Percentiles rank a stretch among this genome's conserved stretches.
phyloP scores from a whole-genome alignment of 1,284 basidiomycete genomes.

The Naganishia albida region DNA sequence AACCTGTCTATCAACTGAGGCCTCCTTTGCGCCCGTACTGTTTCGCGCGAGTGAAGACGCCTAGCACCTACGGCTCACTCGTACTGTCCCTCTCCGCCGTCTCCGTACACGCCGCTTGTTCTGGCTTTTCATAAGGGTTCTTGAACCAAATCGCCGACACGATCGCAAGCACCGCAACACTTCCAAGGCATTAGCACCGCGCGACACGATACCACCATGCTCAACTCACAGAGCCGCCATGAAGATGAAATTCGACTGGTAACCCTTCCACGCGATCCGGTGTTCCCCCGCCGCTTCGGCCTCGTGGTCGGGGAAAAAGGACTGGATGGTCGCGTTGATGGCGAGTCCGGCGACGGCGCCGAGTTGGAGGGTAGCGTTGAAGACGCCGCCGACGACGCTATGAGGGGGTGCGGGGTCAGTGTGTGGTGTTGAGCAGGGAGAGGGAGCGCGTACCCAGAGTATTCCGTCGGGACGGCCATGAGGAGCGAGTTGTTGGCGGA shows the following conservation, averaged over 20 bases:
- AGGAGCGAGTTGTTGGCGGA: constrained; percentile 32
- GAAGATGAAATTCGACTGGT: constrained; percentile 29
- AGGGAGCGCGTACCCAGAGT: constrained; percentile 21
- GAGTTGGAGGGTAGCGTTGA: constrained; percentile 52
- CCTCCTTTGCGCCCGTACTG: too few species aligned
- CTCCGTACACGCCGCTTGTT: background rate
- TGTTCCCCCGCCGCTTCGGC: background rate
- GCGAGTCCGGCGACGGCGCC: constrained; percentile 47
- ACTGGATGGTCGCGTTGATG: constrained; percentile 38
- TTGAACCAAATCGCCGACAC: constrained; percentile 33
- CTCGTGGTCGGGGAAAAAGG: constrained; percentile 4
- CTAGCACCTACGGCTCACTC: too few species aligned
- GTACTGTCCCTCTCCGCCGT: background rate
- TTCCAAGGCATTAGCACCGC: background rate
- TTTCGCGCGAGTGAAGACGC: too few species aligned
- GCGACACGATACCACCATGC: too few species aligned
- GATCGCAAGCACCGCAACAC: constrained; percentile 27
- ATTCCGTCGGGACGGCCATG: constrained; percentile 30
- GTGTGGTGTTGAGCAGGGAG: too few species aligned
- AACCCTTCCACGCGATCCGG: constrained; percentile 29
- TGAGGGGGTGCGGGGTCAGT: too few species aligned
- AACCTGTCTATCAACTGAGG: too few species aligned
- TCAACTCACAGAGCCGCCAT: constrained; percentile 26
- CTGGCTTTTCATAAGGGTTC: constrained; percentile 12
- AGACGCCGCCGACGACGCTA: constrained; percentile 47